These are phyloP conservation scores for Xylona heveae DNA, from an alignment of 495 filamentous ascomycete genomes.

Conservation along the genomic window DNA sequence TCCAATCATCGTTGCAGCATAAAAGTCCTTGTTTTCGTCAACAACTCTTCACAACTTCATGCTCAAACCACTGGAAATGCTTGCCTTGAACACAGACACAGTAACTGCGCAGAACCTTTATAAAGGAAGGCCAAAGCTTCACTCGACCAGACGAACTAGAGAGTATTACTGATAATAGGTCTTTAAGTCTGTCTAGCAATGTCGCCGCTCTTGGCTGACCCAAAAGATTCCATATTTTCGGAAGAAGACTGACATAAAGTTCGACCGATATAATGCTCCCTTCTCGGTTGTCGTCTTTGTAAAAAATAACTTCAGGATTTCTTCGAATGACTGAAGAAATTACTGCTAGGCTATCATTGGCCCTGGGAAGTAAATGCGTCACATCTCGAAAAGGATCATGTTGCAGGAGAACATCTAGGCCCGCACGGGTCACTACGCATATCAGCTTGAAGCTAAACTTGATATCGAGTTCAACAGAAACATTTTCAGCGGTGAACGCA, in stretches of 20 bases:
- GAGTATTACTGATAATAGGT: too few species aligned
- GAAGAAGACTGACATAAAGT: slow-evolving; percentile 4
- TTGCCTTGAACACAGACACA: too few species aligned
- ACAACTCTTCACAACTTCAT: too few species aligned
- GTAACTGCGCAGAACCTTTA: too few species aligned
- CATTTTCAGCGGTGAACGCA: slow-evolving; percentile 14
- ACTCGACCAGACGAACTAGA: too few species aligned
- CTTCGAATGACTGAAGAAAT: slow-evolving; percentile 51
- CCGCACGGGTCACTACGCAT: slow-evolving; percentile 60
- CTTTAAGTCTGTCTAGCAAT: slow-evolving; percentile 3
- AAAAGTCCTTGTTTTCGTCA: too few species aligned
- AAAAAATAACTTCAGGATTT: slow-evolving; percentile 48
- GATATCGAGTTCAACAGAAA: slow-evolving; percentile 37
- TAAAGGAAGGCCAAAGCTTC: too few species aligned
- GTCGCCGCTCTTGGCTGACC: background rate
- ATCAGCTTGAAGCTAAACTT: slow-evolving; percentile 66
- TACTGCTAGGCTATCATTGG: slow-evolving; percentile 45
- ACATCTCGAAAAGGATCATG: slow-evolving; percentile 38
- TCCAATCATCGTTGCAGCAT: too few species aligned
- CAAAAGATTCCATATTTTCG: slow-evolving; percentile 2
- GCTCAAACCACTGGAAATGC: too few species aligned
- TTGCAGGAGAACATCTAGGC: slow-evolving; percentile 39
- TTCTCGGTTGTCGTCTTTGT: too few species aligned
- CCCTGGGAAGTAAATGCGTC: slow-evolving; percentile 30
- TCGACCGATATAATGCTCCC: too few species aligned